A percentile compares a stretch with the other conserved stretches of the same genome.
phyloP scores from a whole-genome alignment of 2,329 filamentous ascomycete genomes.

The Fusarium xylarioides region DNA sequence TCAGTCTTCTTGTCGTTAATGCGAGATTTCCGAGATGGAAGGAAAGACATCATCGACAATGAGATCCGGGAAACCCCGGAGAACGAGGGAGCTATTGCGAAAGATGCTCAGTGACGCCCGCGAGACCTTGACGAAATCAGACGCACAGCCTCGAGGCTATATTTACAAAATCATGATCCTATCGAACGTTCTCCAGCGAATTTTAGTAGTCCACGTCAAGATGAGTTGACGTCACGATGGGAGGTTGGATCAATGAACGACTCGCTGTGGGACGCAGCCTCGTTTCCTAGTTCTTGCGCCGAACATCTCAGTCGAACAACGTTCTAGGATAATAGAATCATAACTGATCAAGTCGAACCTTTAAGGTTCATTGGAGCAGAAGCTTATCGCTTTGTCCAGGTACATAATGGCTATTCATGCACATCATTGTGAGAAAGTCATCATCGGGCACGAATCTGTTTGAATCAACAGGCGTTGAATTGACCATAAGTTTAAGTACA shows the following conservation, averaged over 20 bases:
- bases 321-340: constrained; percentile 21
- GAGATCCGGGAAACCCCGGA: constrained; percentile 49
- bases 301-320: constrained; percentile 38
- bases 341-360: not conserved
- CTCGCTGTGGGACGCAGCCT: not conserved
- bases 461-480: not conserved
- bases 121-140: not conserved
- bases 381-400: not conserved
- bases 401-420: not conserved
- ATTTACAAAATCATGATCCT: not conserved
- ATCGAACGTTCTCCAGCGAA: not conserved
- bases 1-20: constrained; percentile 56
- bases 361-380: not conserved
- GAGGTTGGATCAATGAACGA: constrained; percentile 1
- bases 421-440: not conserved
- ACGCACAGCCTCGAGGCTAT: not conserved
- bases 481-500: not conserved
- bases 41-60: constrained; percentile 55
- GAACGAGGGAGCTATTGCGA: constrained; percentile 3
- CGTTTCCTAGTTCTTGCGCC: constrained; percentile 31
- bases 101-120: constrained; percentile 31
- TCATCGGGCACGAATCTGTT: not conserved
- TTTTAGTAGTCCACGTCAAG: constrained; percentile 18
- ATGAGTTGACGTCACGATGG: constrained; percentile 31
- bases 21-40: constrained; percentile 56